Percentiles rank a stretch among this genome's conserved stretches.
Evolutionary conservation across 805 yeast genomes (phyloP).

Genomic region (Clavispora asparagi): DNA sequence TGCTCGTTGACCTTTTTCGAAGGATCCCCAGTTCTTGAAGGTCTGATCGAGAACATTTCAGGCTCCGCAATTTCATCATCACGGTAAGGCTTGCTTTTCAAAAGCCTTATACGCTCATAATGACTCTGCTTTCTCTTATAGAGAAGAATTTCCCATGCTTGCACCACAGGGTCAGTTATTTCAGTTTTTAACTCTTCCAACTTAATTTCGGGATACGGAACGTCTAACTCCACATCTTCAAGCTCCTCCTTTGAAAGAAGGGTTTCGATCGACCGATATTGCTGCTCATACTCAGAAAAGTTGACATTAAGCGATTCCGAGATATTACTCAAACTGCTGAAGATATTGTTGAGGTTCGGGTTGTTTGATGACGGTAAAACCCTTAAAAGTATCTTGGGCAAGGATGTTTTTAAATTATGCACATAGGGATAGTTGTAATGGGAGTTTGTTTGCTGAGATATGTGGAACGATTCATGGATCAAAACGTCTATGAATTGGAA

Average conservation of each 20-base stretch:
- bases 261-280: constrained; percentile 24
- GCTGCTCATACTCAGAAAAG: constrained; percentile 18
- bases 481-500: constrained; percentile 68
- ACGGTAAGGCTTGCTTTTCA: constrained; percentile 23
- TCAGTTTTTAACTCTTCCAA: constrained; percentile 16
- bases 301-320: constrained; percentile 32
- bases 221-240: constrained; percentile 23
- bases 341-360: constrained; percentile 33
- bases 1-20: constrained; percentile 16
- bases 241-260: constrained; percentile 34
- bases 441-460: constrained; percentile 32
- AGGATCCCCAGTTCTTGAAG: constrained; percentile 23
- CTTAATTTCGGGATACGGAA: constrained; percentile 30
- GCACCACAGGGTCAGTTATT: constrained; percentile 24
- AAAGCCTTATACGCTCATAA: constrained; percentile 42
- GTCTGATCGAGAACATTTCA: constrained; percentile 14
- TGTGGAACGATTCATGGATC: constrained; percentile 32
- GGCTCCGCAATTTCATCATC: constrained; percentile 17
- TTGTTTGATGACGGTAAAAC: constrained; percentile 34
- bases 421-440: constrained; percentile 35
- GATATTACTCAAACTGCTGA: constrained; percentile 30
- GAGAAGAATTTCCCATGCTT: constrained; percentile 45
- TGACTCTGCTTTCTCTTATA: constrained; percentile 46
- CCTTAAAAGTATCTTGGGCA: constrained; percentile 29
- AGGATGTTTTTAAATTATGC: constrained; percentile 23